These are phyloP conservation scores for bread wheat (Triticum aestivum) DNA, from an alignment of 176 grass and related monocot species.

Conservation along the genomic window IWGSC_CS_RefSeq_v2.1 NC_057796.1:214378089-214378588, in stretches of 20 bases:
- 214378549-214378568: neutral
- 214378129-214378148: neutral
- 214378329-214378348: slow-evolving; percentile 14
- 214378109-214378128: neutral
- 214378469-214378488: slow-evolving; percentile 91
- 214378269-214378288: neutral
- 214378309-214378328: neutral
- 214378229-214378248: neutral
- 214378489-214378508: slow-evolving; percentile 61
- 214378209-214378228: neutral
- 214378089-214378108: neutral
- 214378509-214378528: slow-evolving; percentile 39
- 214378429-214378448: slow-evolving; percentile 31
- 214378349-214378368: neutral
- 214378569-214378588: neutral
- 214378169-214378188: neutral
- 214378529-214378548: neutral
- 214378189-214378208: neutral
- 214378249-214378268: slow-evolving; percentile 4
- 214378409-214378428: neutral
- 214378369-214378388: neutral
- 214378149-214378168: neutral
- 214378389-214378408: neutral
- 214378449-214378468: slow-evolving; percentile 78
- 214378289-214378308: slow-evolving; percentile 4